A percentile compares a stretch with the other conserved stretches of the same genome.
phyloP scores from a whole-genome alignment of 441 rosid genomes.

The Flueggea neowawraea region DNA sequence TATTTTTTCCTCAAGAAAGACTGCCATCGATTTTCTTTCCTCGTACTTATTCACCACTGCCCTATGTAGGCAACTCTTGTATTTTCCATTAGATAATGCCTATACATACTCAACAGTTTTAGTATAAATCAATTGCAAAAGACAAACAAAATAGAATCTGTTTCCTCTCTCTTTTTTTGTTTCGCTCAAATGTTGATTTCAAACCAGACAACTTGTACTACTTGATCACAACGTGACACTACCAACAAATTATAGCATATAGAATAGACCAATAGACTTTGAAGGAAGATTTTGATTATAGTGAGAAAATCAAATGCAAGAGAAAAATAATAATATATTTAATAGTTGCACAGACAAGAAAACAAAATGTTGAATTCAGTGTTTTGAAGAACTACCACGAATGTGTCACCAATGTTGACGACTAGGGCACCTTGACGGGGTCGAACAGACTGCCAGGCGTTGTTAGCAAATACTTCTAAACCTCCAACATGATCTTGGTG shows the following conservation, averaged over 20 bases:
- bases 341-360: no score
- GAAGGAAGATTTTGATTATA: no score
- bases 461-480: conserved; percentile 37
- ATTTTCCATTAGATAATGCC: conserved; percentile 51
- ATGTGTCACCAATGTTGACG: conserved; percentile 56
- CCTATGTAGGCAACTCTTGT: conserved; percentile 54
- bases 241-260: no score
- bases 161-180: no score
- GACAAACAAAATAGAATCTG: no score
- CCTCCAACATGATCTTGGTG: conserved; percentile 59
- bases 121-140: no score
- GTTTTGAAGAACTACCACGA: conserved; percentile 24
- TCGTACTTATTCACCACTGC: conserved; percentile 41
- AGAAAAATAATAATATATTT: no score
- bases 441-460: conserved; percentile 36
- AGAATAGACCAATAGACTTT: no score
- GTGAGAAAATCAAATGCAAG: no score
- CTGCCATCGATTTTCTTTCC: conserved; percentile 44
- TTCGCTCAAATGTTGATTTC: no score
- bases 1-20: conserved; percentile 44
- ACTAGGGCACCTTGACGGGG: conserved; percentile 42
- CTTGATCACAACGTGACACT: no score
- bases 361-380: neutral
- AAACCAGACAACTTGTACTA: no score
- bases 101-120: conserved; percentile 6